Evolutionary conservation across 164 flowering plant genomes (phyloP), one percentile per base, ranked within the genome.

Genomic region (Liquidambar formosana): DNA sequence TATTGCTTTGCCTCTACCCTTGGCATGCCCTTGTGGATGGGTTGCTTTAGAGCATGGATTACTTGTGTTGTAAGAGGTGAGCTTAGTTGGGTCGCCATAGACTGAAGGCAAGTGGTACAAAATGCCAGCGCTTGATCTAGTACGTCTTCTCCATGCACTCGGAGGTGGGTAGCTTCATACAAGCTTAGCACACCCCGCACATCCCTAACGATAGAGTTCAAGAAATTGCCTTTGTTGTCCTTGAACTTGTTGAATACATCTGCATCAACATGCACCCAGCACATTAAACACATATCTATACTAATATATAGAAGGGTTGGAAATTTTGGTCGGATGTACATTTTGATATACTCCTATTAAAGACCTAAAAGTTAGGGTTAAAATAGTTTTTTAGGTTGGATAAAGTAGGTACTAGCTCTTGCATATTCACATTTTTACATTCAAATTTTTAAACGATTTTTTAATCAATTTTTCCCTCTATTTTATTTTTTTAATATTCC

Each of bases 101-200:
- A 41, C 19, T 68, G 44, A 2, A 89, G 82, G 27, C 77, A 74
- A 10, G 67, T 18, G 1, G 60, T 64, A 0, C 86, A 53, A 70
- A 89, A 81, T 11, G 3, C 63, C 1, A 79, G 64, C 0, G 92
- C 89, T 61, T 86, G 80, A 9, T 87, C 85, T 2, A 89, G 66
- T 51, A 79, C 69, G 4, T 71, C 77, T 64, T 89, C 91, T 60
- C 65, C 64, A 16, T 58, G 49, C 16, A 38, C 57, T 22, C 13
- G 23, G 16, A 64, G 11, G 61, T 78, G 63, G 41, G 75, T 1
- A 47, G 71, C 76, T 66, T 74, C 73, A 25, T 74, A 74, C 46
- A 74, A 52, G 19, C 68, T 60, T 19, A 59, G 51, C 66, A 75
- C 51, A 8, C 77, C 77, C 9, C 21, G 4, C 1, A 26, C 70